phyloP scores from a whole-genome alignment of 495 filamentous ascomycete genomes.

The Aspergillus saccharolyticus region DNA sequence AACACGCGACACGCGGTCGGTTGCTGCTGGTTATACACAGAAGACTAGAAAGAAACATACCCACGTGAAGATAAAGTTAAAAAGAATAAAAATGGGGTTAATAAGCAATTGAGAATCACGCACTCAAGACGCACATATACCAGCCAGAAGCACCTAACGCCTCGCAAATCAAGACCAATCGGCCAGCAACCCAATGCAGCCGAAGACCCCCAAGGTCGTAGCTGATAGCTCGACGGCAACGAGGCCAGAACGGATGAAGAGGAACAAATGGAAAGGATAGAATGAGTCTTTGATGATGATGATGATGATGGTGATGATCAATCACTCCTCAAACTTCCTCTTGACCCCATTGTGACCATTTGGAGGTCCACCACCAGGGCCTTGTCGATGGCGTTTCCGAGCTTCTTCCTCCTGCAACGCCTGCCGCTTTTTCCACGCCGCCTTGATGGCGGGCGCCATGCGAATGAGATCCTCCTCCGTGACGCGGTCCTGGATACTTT shows the following conservation, averaged over 20 bases:
- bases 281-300: too few species aligned
- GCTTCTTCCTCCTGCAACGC: constrained; percentile 28
- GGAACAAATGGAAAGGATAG: too few species aligned
- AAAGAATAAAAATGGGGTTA: too few species aligned
- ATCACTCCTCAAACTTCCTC: constrained; percentile 46
- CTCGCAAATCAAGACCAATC: constrained; percentile 16
- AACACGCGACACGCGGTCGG: not conserved
- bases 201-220: not conserved
- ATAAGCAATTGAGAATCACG: not conserved
- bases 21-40: not conserved
- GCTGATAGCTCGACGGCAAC: not conserved
- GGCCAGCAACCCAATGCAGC: not conserved
- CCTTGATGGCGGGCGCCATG: constrained; percentile 59
- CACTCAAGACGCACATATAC: not conserved
- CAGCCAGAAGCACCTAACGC: constrained; percentile 13
- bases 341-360: constrained; percentile 40
- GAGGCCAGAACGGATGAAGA: constrained; percentile 12
- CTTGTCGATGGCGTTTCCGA: constrained; percentile 20
- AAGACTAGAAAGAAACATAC: not conserved
- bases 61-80: too few species aligned
- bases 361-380: constrained; percentile 15
- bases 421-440: constrained; percentile 65
- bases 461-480: constrained; percentile 60
- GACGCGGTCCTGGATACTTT: constrained; percentile 74
- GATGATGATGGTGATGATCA: too few species aligned